Conservation (phyloP, 805 yeast species). For the Peterozyma xylosa region DNA sequence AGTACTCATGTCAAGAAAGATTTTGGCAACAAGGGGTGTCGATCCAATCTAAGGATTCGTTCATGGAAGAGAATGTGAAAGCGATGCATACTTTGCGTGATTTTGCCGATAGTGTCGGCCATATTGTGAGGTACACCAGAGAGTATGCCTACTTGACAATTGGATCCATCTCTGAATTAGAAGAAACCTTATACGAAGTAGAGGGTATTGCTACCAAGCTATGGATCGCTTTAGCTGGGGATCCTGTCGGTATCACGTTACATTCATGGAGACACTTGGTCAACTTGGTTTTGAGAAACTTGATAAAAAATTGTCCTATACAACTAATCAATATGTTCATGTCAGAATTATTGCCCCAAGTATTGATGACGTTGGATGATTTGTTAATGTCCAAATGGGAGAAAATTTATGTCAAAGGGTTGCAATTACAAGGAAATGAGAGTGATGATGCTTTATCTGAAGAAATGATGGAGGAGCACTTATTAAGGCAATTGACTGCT, state of each 20-base stretch:
- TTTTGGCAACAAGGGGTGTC: slow-evolving; percentile 99
- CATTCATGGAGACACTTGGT: slow-evolving; percentile 98
- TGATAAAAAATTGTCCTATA: slow-evolving; percentile 83
- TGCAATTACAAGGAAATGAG: slow-evolving; percentile 43
- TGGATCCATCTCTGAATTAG: slow-evolving; percentile 83
- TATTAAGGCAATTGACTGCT: slow-evolving; percentile 87
- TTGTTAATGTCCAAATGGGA: slow-evolving; percentile 76
- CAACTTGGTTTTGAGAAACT: slow-evolving; percentile 78
- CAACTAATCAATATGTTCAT: slow-evolving; percentile 60
- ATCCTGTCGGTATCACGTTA: slow-evolving; percentile 76
- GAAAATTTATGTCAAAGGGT: slow-evolving; percentile 48
- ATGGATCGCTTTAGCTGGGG: slow-evolving; percentile 85
- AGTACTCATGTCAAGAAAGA: slow-evolving; percentile 81
- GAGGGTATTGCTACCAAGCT: slow-evolving; percentile 71
- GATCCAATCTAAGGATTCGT: slow-evolving; percentile 87
- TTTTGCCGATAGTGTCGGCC: slow-evolving; percentile 97
- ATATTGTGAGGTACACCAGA: slow-evolving; percentile 88
- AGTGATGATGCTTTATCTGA: slow-evolving; percentile 79
- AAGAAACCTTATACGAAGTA: slow-evolving; percentile 79
- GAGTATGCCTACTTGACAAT: slow-evolving; percentile 91
- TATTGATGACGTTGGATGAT: slow-evolving; percentile 64
- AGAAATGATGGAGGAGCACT: slow-evolving; percentile 97
- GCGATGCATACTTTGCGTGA: slow-evolving; percentile 93
- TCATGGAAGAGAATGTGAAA: slow-evolving; percentile 86
- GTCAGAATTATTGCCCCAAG: slow-evolving; percentile 70